Evolutionary conservation across 306 rosid species (phyloP).

Genomic region (Quercus wislizeni): DNA sequence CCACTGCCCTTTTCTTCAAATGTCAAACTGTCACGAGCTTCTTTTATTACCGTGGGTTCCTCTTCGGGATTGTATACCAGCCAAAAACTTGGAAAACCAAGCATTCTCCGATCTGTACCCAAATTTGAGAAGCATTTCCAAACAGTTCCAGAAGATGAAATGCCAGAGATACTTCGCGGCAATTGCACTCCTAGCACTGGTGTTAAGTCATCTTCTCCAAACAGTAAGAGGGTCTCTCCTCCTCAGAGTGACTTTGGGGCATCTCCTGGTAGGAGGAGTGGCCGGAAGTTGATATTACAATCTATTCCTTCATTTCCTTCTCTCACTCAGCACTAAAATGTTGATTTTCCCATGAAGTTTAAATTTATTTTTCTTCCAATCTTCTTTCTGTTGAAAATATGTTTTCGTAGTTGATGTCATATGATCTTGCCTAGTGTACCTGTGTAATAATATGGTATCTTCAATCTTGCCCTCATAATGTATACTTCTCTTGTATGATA

Average conservation of each 20-base stretch:
- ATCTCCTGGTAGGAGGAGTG: constrained; percentile 61
- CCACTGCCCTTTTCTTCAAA: constrained; percentile 59
- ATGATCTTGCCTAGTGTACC: constrained; percentile 22
- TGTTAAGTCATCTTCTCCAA: constrained; percentile 74
- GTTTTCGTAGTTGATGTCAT: constrained; percentile 28
- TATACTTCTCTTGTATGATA: constrained; percentile 47
- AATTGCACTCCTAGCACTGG: constrained; percentile 53
- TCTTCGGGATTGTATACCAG: constrained; percentile 47
- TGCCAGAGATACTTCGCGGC: constrained; percentile 51
- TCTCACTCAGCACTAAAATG: constrained; percentile 60
- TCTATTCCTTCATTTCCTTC: constrained; percentile 91
- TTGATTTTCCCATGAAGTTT: not conserved
- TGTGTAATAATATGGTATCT: constrained; percentile 42
- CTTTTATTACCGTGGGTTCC: constrained; percentile 50
- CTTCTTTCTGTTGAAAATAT: constrained; percentile 14
- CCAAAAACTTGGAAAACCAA: constrained; percentile 57
- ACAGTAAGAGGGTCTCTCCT: constrained; percentile 81
- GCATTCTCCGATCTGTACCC: constrained; percentile 37
- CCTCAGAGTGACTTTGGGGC: constrained; percentile 54
- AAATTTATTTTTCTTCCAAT: constrained; percentile 8
- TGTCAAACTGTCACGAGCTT: constrained; percentile 64
- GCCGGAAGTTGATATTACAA: constrained; percentile 79
- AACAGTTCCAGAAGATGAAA: constrained; percentile 51
- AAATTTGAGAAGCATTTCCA: constrained; percentile 43
- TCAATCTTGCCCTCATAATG: constrained; percentile 23